Percentiles rank a stretch among this genome's conserved stretches.
Evolutionary conservation across 23 red algal genomes (phyloP).

Genomic region (Gracilaria gracilis): DNA sequence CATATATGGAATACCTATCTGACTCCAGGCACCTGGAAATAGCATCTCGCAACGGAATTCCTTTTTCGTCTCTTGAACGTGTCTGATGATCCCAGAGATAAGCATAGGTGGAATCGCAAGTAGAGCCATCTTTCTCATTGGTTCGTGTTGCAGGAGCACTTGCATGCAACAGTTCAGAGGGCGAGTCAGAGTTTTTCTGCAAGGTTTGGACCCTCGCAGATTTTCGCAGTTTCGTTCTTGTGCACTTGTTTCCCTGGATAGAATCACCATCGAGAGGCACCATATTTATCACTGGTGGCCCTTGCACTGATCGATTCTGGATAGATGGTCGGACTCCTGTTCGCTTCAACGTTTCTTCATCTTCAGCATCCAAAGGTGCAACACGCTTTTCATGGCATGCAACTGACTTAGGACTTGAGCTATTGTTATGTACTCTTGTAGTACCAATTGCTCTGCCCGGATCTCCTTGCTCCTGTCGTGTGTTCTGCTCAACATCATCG

Average conservation of each 20-base stretch:
- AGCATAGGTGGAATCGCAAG: background rate
- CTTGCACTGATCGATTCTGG: background rate
- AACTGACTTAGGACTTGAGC: background rate
- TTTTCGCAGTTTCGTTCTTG: background rate
- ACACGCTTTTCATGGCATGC: background rate
- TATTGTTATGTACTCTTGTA: too few relatives aligned
- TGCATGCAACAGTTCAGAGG: background rate
- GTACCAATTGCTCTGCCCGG: too few relatives aligned
- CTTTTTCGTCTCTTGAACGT: background rate
- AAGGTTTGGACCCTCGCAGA: background rate
- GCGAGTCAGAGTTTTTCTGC: background rate
- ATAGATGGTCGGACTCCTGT: background rate
- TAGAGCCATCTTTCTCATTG: background rate
- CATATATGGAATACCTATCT: conserved; percentile 20
- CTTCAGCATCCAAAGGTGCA: background rate
- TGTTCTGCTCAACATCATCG: background rate
- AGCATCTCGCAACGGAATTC: conserved; percentile 11
- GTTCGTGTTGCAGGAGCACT: background rate
- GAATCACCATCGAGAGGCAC: background rate
- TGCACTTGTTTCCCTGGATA: background rate
- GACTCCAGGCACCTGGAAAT: conserved; percentile 11
- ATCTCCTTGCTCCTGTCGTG: too few relatives aligned
- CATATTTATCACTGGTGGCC: background rate
- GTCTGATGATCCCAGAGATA: conserved; percentile 49
- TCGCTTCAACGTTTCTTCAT: background rate